A percentile compares a stretch with the other conserved stretches of the same genome.
These are phyloP conservation scores for Circinella minor DNA, from an alignment of 371 early-diverging fungal species.

Conservation along the genomic window DNA sequence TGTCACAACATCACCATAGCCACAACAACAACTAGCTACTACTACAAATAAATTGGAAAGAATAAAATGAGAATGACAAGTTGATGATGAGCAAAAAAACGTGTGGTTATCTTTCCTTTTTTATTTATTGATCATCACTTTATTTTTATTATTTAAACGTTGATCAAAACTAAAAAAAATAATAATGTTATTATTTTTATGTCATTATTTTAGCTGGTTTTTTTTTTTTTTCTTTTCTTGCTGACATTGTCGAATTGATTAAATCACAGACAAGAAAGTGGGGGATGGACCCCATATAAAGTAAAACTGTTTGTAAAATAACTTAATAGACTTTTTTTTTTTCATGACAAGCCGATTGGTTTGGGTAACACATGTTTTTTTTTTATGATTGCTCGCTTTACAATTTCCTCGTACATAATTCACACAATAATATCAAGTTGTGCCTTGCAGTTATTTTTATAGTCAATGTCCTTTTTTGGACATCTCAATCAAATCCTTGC, in stretches of 20 bases:
- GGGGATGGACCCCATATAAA: background rate
- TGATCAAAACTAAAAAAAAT: no score
- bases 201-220: no score
- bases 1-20: no score
- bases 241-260: background rate
- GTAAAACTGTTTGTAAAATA: no score
- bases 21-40: no score
- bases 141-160: no score
- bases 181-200: no score
- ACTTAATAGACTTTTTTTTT: no score
- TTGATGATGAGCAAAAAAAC: no score
- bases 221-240: background rate
- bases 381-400: background rate
- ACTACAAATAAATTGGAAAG: no score
- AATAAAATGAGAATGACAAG: no score
- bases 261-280: background rate
- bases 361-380: background rate
- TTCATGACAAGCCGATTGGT: background rate
- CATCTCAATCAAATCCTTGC: background rate
- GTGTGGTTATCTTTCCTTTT: slow-evolving; percentile 1
- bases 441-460: slow-evolving; percentile 1
- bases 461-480: background rate
- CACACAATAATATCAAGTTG: no score
- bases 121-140: background rate
- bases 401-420: background rate